Conservation (phyloP, 1,284 basidiomycete species). For the Naganishia sp. region DNA sequence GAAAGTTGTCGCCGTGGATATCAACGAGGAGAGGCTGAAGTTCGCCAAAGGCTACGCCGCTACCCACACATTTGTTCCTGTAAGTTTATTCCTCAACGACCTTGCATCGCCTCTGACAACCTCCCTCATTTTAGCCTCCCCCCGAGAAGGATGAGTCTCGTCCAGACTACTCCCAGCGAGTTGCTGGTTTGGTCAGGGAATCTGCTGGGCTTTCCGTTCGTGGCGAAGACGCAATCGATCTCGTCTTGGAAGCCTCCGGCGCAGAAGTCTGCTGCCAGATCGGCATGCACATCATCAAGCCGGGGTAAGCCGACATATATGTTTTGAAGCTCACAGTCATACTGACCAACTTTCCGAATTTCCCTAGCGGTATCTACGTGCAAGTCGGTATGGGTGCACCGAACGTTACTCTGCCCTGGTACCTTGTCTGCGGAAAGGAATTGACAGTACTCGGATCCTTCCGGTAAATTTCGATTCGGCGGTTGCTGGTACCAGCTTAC, state of each 20-base stretch:
- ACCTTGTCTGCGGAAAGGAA: constrained; percentile 49
- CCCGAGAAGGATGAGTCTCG: constrained; percentile 66
- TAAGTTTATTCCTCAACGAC: constrained; percentile 33
- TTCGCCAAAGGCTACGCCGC: constrained; percentile 89
- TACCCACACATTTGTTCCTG: constrained; percentile 73
- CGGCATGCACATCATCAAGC: constrained; percentile 62
- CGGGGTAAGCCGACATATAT: constrained; percentile 55
- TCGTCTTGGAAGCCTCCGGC: constrained; percentile 64
- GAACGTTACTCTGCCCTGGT: constrained; percentile 50
- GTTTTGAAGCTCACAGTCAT: too few relatives aligned
- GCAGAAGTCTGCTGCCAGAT: constrained; percentile 65
- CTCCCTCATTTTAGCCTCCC: constrained; percentile 47
- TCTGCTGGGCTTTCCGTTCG: constrained; percentile 55
- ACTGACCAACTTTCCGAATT: neutral
- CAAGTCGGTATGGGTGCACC: constrained; percentile 52
- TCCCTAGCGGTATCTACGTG: constrained; percentile 46
- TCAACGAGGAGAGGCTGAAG: constrained; percentile 74
- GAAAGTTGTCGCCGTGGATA: constrained; percentile 78
- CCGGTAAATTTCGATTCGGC: constrained; percentile 42
- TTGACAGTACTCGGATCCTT: constrained; percentile 51
- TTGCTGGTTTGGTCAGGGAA: constrained; percentile 54
- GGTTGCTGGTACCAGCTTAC: neutral
- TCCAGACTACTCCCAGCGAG: constrained; percentile 64
- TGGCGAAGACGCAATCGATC: constrained; percentile 59
- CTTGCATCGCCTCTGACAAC: constrained; percentile 22